These are phyloP conservation scores for Aspergillus persii DNA, from an alignment of 2,329 filamentous ascomycete species.

Conservation along the genomic window DNA sequence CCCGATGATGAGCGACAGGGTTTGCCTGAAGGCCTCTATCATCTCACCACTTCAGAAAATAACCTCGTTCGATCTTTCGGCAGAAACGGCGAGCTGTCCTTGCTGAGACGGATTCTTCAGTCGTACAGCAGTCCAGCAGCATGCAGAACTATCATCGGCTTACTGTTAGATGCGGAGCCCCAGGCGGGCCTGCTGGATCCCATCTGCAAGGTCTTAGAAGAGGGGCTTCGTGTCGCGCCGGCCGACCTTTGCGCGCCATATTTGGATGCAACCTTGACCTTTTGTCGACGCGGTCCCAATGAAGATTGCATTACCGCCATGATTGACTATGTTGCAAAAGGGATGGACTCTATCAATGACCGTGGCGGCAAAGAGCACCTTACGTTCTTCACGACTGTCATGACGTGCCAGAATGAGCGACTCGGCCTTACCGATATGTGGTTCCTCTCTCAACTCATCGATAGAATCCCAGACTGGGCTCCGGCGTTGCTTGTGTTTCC, in stretches of 20 bases:
- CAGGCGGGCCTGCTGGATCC: slow-evolving; percentile 48
- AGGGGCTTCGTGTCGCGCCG: slow-evolving; percentile 54
- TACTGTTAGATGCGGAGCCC: slow-evolving; percentile 54
- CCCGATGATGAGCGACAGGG: slow-evolving; percentile 24
- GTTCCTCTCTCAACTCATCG: slow-evolving; percentile 37
- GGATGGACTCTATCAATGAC: slow-evolving; percentile 49
- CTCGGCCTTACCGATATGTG: slow-evolving; percentile 32
- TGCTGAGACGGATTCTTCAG: slow-evolving; percentile 63
- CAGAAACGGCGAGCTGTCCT: slow-evolving; percentile 30
- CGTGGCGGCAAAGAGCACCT: slow-evolving; percentile 50
- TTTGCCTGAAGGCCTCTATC: slow-evolving; percentile 29
- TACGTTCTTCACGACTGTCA: slow-evolving; percentile 53
- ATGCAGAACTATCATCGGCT: slow-evolving; percentile 57
- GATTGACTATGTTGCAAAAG: slow-evolving; percentile 44
- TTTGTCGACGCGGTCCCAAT: slow-evolving; percentile 46
- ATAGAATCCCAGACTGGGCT: slow-evolving; percentile 49
- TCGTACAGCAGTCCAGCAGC: slow-evolving; percentile 57
- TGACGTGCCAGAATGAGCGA: slow-evolving; percentile 41
- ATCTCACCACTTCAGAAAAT: slow-evolving; percentile 34
- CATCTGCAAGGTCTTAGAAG: slow-evolving; percentile 55
- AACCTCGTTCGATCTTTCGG: slow-evolving; percentile 35
- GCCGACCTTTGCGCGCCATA: slow-evolving; percentile 53
- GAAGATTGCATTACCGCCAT: slow-evolving; percentile 38
- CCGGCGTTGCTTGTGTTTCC: slow-evolving; percentile 53
- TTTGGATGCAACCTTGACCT: slow-evolving; percentile 57